These are phyloP conservation scores for Sphaerulina vaccinii DNA, from an alignment of 2,329 filamentous ascomycete species.

Conservation along the genomic window DNA sequence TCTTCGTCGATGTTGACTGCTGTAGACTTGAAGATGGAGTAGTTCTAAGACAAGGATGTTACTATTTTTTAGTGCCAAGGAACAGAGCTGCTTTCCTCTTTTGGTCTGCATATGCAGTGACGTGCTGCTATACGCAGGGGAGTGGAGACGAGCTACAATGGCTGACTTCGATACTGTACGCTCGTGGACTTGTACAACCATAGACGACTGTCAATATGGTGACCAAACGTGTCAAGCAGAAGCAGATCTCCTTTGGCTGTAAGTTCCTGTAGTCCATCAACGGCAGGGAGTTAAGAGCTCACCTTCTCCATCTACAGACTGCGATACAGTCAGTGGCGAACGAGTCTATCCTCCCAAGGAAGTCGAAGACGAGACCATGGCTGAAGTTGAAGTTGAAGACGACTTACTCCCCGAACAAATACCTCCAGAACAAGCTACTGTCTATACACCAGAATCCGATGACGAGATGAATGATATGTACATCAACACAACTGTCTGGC, in stretches of 20 bases:
- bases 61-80: too few relatives aligned
- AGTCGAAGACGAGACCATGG: background rate
- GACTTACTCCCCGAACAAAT: slow-evolving; percentile 36
- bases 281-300: background rate
- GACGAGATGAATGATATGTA: slow-evolving; percentile 42
- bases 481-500: slow-evolving; percentile 61
- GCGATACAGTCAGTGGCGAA: slow-evolving; percentile 37
- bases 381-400: slow-evolving; percentile 23
- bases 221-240: slow-evolving; percentile 32
- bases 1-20: slow-evolving; percentile 7
- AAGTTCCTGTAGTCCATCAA: slow-evolving; percentile 14
- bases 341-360: slow-evolving; percentile 36
- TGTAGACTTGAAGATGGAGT: too few relatives aligned
- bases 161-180: background rate
- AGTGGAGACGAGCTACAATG: slow-evolving; percentile 2
- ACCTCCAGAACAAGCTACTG: slow-evolving; percentile 32
- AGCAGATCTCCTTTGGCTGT: slow-evolving; percentile 39
- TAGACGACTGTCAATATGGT: slow-evolving; percentile 27
- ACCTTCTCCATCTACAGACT: slow-evolving; percentile 28
- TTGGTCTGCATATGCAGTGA: background rate
- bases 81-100: background rate
- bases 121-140: slow-evolving; percentile 2
- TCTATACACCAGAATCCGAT: slow-evolving; percentile 18
- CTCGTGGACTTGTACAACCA: background rate
- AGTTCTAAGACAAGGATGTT: too few relatives aligned